These are phyloP conservation scores for Taxillus chinensis DNA, from an alignment of 164 flowering plant species.

Conservation along the genomic window DNA sequence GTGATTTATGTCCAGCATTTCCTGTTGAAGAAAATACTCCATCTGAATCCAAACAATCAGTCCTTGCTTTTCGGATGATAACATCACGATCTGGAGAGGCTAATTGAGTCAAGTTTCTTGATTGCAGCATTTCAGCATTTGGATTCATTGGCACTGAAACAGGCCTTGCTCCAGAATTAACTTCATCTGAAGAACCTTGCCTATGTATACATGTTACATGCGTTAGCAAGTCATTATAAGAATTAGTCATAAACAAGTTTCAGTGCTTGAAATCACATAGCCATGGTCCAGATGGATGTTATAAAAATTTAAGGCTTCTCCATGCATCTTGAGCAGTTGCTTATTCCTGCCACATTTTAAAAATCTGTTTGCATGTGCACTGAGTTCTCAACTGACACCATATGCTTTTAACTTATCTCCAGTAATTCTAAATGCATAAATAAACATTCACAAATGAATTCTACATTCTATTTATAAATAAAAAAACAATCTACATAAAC, in stretches of 20 bases:
- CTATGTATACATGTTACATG: slow-evolving; percentile 18
- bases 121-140: slow-evolving; percentile 10
- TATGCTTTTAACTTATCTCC: background rate
- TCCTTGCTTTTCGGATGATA: slow-evolving; percentile 16
- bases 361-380: background rate
- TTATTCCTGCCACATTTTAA: background rate
- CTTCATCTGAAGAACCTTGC: slow-evolving; percentile 23
- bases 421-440: background rate
- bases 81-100: slow-evolving; percentile 8
- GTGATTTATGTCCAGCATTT: slow-evolving; percentile 9
- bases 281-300: background rate
- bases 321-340: background rate
- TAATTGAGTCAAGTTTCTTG: slow-evolving; percentile 15
- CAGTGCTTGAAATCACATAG: background rate
- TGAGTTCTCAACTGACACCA: background rate
- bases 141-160: slow-evolving; percentile 18
- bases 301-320: background rate
- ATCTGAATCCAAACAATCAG: slow-evolving; percentile 8
- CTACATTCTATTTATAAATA: too few relatives aligned
- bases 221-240: background rate
- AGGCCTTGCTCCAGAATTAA: slow-evolving; percentile 9
- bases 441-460: background rate
- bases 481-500: too few relatives aligned
- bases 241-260: background rate
- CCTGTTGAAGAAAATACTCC: slow-evolving; percentile 14